Evolutionary conservation across 495 filamentous ascomycete species (phyloP), one percentile per base, ranked within the genome.

Genomic region (Penicillium soppii): DNA sequence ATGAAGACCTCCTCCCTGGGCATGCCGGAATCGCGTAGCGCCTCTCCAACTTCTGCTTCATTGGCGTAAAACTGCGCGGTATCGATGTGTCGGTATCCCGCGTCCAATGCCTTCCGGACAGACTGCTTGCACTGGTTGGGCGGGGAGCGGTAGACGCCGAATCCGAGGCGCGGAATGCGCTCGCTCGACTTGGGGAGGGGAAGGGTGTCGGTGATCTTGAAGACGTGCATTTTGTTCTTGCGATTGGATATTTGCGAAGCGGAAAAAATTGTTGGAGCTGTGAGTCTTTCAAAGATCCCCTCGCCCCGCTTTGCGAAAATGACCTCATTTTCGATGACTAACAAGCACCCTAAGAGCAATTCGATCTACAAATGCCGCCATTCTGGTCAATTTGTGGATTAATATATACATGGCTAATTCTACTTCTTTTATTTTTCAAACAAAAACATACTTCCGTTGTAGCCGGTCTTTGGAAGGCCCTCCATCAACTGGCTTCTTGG

Each of bases 51-150:
- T 59, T 86, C 76, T 2, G 61, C 54, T 54, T 90, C 87, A 56
- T 90, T 90, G 29, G 62, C 73, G 63, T 89, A 89, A 65, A 79
- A 82, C 61, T 89, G 83, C 1, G 87, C 86, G 0, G 85, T 84
- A 65, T 90, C 87, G 53, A 90, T 86, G 67, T 86, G 84, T 32
- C 85, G 80, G 70, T 89, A 89, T 41, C 86, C 85, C 5, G 72
- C 62, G 5, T 76, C 62, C 25, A 90, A 69, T n/a, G 87, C 87
- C 27, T 73, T 75, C n/a, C 77, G 67, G 53, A 75, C 80, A 5
- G 84, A 84, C 21, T 75, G 56, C 13, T 77, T 70, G 63, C 80
- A 85, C 47, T 76, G 71, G 19, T 70, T 50, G 15, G 65, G 42
- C 8, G 72, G 72, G 9, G 81, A 82, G 42, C 77, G 78, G 65